Conservation (phyloP, 2,329 filamentous ascomycete genomes). For the Lachnellula willkommii region DNA sequence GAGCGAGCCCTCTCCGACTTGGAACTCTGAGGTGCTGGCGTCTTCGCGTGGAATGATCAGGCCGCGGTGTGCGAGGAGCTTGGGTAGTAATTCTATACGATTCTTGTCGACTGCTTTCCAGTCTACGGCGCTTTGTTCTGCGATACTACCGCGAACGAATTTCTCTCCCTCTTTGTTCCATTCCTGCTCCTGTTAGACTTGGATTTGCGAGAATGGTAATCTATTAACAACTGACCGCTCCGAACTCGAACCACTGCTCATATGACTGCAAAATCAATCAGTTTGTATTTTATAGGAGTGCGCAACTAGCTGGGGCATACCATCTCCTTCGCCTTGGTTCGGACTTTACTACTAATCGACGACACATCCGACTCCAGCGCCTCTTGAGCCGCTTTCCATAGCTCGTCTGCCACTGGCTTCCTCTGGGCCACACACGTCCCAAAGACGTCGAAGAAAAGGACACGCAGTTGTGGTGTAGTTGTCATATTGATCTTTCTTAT, state of each 20-base stretch:
- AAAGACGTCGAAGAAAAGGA: conserved; percentile 18
- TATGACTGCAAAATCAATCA: conserved; percentile 16
- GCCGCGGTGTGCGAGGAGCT: conserved; percentile 12
- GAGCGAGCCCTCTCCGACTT: conserved; percentile 16
- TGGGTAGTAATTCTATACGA: conserved; percentile 14
- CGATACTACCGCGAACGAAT: conserved; percentile 13
- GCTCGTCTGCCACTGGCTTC: conserved; percentile 13
- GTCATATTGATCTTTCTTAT: conserved; percentile 13
- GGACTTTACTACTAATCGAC: conserved; percentile 15
- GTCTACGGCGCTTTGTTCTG: conserved; percentile 10
- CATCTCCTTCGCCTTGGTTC: conserved; percentile 14
- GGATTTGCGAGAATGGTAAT: conserved; percentile 11
- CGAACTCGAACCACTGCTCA: conserved; percentile 14
- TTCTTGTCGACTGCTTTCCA: conserved; percentile 17
- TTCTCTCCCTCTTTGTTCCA: conserved; percentile 15
- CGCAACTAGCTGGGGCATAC: conserved; percentile 10
- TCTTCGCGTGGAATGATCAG: conserved; percentile 14
- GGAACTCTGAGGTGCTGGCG: conserved; percentile 12
- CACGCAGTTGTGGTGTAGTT: conserved; percentile 11
- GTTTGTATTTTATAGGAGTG: conserved; percentile 10
- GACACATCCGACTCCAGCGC: conserved; percentile 14
- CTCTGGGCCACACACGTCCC: conserved; percentile 16
- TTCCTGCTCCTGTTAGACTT: conserved; percentile 16
- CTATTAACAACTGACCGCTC: conserved; percentile 10
- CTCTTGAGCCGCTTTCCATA: conserved; percentile 14